These are phyloP conservation scores for Myriosclerotinia curreyana DNA, from an alignment of 2,329 filamentous ascomycete genomes.

Conservation along the genomic window DNA sequence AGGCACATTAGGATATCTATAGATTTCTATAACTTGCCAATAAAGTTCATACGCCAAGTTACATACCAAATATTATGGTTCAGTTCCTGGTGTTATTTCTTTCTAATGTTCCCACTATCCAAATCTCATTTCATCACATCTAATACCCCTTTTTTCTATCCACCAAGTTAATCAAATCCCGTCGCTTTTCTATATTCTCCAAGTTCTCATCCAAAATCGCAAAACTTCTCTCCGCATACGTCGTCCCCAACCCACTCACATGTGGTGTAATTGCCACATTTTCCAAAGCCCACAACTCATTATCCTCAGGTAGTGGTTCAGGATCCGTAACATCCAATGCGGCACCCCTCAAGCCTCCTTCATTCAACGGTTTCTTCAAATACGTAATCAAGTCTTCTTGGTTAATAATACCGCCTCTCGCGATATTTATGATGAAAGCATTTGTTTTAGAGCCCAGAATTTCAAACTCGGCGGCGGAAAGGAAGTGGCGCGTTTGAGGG, in stretches of 20 bases:
- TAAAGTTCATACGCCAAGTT: not conserved
- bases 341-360: conserved; percentile 55
- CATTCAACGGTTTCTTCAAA: conserved; percentile 41
- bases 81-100: not conserved
- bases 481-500: conserved; percentile 39
- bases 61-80: not conserved
- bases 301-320: conserved; percentile 59
- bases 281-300: conserved; percentile 59
- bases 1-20: conserved; percentile 30
- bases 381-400: conserved; percentile 57
- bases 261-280: conserved; percentile 65
- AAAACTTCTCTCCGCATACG: conserved; percentile 56
- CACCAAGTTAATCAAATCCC: conserved; percentile 59
- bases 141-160: conserved; percentile 60
- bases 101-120: not conserved
- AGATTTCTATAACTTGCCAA: not conserved
- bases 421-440: conserved; percentile 62
- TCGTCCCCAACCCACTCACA: conserved; percentile 53
- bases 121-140: not conserved
- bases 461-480: conserved; percentile 44
- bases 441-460: conserved; percentile 40
- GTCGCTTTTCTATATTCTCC: conserved; percentile 49
- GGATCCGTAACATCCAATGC: conserved; percentile 67
- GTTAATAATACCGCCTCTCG: conserved; percentile 59
- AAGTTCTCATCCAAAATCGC: conserved; percentile 59